These are phyloP conservation scores for Phyllosticta citriasiana DNA, from an alignment of 2,329 filamentous ascomycete genomes.

Conservation along the genomic window DNA sequence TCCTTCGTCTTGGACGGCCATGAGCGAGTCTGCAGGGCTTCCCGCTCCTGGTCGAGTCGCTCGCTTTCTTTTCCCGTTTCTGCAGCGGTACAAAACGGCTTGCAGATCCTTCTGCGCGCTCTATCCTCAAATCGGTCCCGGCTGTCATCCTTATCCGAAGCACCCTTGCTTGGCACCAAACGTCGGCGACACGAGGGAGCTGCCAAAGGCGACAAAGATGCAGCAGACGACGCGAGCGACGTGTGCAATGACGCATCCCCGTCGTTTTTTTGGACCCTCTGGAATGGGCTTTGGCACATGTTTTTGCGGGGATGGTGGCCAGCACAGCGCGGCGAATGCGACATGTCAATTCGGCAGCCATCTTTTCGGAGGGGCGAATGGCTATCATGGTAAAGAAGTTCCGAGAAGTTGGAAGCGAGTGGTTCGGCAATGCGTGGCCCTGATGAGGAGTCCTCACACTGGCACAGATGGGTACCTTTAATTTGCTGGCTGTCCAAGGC, in stretches of 20 bases:
- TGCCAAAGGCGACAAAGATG: neutral
- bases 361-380: neutral
- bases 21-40: neutral
- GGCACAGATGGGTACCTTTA: neutral
- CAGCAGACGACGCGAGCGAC: neutral
- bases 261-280: neutral
- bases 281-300: neutral
- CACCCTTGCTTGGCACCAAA: neutral
- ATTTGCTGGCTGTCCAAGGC: neutral
- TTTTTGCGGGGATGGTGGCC: neutral
- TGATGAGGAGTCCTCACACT: neutral
- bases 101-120: neutral
- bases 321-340: neutral
- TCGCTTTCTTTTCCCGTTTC: neutral
- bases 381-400: neutral
- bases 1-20: neutral
- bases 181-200: too few relatives aligned
- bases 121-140: neutral
- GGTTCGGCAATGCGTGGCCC: neutral
- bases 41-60: neutral
- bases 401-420: neutral
- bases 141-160: neutral
- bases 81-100: neutral
- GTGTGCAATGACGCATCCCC: neutral
- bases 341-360: neutral